These are phyloP conservation scores for Diospyros lotus DNA, from an alignment of 148 eudicot species.

Conservation along the genomic window DNA sequence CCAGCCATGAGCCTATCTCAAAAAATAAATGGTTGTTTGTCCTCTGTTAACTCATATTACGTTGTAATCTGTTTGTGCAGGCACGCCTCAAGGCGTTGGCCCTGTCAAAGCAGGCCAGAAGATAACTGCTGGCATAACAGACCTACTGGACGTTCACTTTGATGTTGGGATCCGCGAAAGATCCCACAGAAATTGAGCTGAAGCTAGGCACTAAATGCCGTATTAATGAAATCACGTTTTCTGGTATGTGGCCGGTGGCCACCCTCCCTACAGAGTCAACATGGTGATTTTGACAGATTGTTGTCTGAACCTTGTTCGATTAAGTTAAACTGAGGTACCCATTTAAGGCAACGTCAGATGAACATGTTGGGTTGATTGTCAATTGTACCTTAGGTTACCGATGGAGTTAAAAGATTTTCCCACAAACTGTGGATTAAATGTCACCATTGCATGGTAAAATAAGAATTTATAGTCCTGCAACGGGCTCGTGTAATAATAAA, in stretches of 20 bases:
- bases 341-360: background rate
- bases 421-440: background rate
- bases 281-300: background rate
- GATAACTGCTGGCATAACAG: slow-evolving; percentile 89
- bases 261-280: background rate
- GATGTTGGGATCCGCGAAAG: slow-evolving; percentile 53
- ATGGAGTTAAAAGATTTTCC: background rate
- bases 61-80: slow-evolving; percentile 34
- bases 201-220: background rate
- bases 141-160: slow-evolving; percentile 66
- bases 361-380: background rate
- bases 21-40: background rate
- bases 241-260: background rate
- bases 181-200: slow-evolving; percentile 19
- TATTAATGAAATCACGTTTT: background rate
- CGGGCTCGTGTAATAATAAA: background rate
- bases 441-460: background rate
- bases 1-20: background rate
- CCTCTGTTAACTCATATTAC: background rate
- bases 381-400: background rate
- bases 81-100: slow-evolving; percentile 91
- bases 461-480: background rate
- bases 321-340: background rate
- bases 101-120: slow-evolving; percentile 90
- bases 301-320: background rate